phyloP scores from a whole-genome alignment of 2,329 filamentous ascomycete genomes.

The Trichoderma simmonsii region DNA sequence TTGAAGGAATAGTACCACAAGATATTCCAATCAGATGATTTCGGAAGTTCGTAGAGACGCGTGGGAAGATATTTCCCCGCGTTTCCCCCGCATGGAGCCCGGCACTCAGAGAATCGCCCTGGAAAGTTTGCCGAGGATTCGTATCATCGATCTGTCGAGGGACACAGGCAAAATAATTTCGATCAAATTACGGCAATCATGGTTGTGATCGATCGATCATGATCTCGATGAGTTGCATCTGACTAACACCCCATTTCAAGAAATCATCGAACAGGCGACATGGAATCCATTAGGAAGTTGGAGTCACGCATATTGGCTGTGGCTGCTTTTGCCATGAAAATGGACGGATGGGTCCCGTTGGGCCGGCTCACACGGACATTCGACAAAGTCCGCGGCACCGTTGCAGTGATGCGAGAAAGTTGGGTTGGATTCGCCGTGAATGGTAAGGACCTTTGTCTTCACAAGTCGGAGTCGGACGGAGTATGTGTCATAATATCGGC shows the following conservation, averaged over 20 bases:
- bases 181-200: not conserved
- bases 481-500: not conserved
- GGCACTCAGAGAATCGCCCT: not conserved
- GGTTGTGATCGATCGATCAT: not conserved
- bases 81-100: not conserved
- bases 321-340: not conserved
- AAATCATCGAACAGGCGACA: not conserved
- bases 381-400: not conserved
- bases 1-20: not conserved
- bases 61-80: not conserved
- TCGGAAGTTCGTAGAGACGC: not conserved
- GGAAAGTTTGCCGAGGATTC: not conserved
- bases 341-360: not conserved
- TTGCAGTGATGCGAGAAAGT: not conserved
- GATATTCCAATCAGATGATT: not conserved
- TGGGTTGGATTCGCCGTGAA: not conserved
- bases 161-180: not conserved
- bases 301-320: not conserved
- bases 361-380: not conserved
- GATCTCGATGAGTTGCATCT: constrained; percentile 5
- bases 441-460: not conserved
- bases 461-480: not conserved
- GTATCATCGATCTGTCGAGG: not conserved
- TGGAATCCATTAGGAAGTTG: not conserved
- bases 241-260: not conserved